A percentile compares a stretch with the other conserved stretches of the same genome.
phyloP scores from a whole-genome alignment of 352 stramenopile species.

The Globisporangium nunn region DNA sequence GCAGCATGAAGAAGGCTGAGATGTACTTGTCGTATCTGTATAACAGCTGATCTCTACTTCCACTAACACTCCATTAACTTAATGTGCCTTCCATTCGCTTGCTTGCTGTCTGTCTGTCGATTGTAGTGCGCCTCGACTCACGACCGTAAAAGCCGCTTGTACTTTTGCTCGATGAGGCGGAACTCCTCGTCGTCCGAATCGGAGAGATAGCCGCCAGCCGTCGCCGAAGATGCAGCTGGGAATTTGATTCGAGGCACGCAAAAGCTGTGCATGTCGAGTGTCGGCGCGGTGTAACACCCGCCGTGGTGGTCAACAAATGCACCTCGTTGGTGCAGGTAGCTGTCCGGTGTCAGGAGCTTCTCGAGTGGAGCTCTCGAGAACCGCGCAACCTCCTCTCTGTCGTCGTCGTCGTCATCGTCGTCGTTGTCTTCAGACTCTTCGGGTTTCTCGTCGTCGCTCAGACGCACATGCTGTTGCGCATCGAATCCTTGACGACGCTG shows the following conservation, averaged over 20 bases:
- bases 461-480: neutral
- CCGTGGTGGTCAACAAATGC: conserved; percentile 39
- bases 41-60: too few species aligned
- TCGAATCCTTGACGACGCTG: too few species aligned
- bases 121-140: conserved; percentile 8
- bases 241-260: conserved; percentile 79
- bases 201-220: conserved; percentile 13
- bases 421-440: conserved; percentile 10
- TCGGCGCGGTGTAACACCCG: conserved; percentile 39
- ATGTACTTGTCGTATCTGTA: too few species aligned
- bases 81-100: neutral
- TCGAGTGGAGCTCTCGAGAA: conserved; percentile 8
- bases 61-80: neutral
- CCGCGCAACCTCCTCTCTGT: conserved; percentile 1
- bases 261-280: conserved; percentile 57
- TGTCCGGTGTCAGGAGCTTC: conserved; percentile 33
- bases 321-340: conserved; percentile 38
- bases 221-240: conserved; percentile 17
- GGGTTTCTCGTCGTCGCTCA: neutral
- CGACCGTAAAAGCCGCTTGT: conserved; percentile 35
- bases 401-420: conserved; percentile 6
- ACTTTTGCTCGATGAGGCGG: conserved; percentile 71
- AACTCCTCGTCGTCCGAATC: conserved; percentile 77
- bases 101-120: too few species aligned
- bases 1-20: neutral